Evolutionary conservation across 2,329 filamentous ascomycete genomes (phyloP), one percentile per base, ranked within the genome.

Genomic region (Ceratocystis colombiana): DNA sequence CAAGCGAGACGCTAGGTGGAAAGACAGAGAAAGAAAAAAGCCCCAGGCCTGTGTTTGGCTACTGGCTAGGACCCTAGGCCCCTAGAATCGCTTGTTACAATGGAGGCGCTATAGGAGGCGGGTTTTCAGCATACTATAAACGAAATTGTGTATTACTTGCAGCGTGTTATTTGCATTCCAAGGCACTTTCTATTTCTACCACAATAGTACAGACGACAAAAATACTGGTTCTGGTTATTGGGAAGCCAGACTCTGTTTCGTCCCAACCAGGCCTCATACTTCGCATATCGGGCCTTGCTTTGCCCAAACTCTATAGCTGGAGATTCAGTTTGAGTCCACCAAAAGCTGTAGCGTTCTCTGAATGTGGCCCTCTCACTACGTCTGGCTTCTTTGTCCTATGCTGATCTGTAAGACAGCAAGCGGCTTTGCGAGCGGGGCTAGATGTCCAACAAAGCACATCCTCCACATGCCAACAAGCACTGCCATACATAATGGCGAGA

Each of bases 401-500:
- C n/a, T 20, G 22, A 22, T 15, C 48, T n/a, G 22, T 28, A 53
- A 53, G 48, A 53, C 48, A 53, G 15, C 48, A 53, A 53, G 17
- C 20, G 55, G 10, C 55, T 59, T 37, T 37, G 28, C 25, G 28
- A 59, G 55, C 55, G 55, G 55, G 55, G 55, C 55, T n/a, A 37
- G 7, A 33, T 59, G 55, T 59, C 55, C 55, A 59, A 20, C 55
- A 59, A 30, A 59, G 55, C 55, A 59, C 55, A 59, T 59, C 55
- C 55, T 59, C 55, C 55, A n/a, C 10, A 5, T 30, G 28, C 55
- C 55, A 59, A 30, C 55, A 37, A 37, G 28, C 15, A 33, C 25
- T 15, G 2, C 17, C 55, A 25, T 37, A 25, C 55, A 59, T 59
- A n/a, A 20, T 7, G 12, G 28, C 30, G 28, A 59, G 12, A 37